phyloP scores from a whole-genome alignment of 129 eudicot species.

The Erigeron canadensis region DNA sequence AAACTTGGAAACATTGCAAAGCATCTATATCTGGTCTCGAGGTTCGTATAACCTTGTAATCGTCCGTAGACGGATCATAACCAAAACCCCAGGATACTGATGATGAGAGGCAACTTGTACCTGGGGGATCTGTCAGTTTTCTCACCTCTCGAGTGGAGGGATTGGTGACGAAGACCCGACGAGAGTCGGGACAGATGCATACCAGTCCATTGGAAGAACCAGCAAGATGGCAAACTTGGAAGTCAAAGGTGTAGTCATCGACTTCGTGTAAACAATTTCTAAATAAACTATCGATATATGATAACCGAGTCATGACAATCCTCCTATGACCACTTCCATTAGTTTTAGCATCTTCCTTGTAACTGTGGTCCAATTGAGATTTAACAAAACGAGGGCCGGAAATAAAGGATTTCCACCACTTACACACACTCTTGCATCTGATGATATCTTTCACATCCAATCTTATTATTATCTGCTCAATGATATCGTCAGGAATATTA shows the following conservation, averaged over 20 bases:
- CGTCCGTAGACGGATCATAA: neutral
- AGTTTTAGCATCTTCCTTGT: neutral
- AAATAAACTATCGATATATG: no score
- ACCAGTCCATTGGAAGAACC: conserved; percentile 20
- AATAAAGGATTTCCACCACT: neutral
- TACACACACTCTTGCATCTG: neutral
- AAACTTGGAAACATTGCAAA: neutral
- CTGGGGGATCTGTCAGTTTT: neutral
- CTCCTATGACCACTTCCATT: neutral
- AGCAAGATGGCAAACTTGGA: neutral
- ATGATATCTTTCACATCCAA: neutral
- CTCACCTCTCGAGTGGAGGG: conserved; percentile 3
- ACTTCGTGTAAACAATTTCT: neutral
- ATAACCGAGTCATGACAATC: neutral
- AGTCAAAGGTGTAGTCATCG: neutral
- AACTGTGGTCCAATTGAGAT: neutral
- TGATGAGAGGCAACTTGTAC: no score
- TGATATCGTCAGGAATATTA: no score
- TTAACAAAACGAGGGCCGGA: neutral
- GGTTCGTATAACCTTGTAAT: neutral
- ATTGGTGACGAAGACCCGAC: neutral
- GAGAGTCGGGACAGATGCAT: neutral
- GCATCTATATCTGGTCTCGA: neutral
- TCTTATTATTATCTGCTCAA: neutral
- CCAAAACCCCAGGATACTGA: conserved; percentile 10